These are phyloP conservation scores for Heliamphora pulchella DNA, from an alignment of 179 eudicot genomes.

Conservation along the genomic window DNA sequence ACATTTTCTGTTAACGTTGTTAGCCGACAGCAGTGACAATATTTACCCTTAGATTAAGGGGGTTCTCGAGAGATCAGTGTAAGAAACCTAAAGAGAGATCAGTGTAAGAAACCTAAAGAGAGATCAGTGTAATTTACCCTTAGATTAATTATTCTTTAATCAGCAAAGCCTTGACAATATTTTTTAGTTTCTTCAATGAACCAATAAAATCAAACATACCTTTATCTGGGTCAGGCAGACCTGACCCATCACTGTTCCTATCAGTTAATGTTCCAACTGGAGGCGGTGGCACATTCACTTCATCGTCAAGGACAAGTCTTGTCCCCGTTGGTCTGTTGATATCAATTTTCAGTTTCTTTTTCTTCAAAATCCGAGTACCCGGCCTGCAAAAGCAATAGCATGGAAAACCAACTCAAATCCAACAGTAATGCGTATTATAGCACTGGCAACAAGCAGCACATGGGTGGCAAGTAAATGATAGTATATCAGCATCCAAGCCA, in stretches of 20 bases:
- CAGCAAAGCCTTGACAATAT: neutral
- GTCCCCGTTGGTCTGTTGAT: constrained; percentile 73
- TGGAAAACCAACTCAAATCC: neutral
- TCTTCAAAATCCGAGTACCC: constrained; percentile 60
- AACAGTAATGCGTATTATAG: neutral
- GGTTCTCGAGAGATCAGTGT: no score
- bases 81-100: no score
- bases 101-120: no score
- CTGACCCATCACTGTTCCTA: constrained; percentile 21
- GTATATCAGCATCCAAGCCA: neutral
- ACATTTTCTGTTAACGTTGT: no score
- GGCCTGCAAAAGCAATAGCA: constrained; percentile 35
- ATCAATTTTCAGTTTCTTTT: constrained; percentile 86
- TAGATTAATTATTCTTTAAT: neutral
- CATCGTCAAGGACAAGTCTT: constrained; percentile 80
- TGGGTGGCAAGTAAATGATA: neutral
- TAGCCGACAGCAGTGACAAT: no score
- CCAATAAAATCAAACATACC: constrained; percentile 31
- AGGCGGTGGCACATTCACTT: constrained; percentile 54
- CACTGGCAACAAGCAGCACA: neutral
- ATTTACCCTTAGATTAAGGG: no score
- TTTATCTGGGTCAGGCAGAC: constrained; percentile 44
- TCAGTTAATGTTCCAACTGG: constrained; percentile 80
- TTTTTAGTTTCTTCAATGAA: neutral
- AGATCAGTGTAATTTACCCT: neutral